These are phyloP conservation scores for Chiua sp. DNA, from an alignment of 1,284 basidiomycete species.

Conservation along the genomic window DNA sequence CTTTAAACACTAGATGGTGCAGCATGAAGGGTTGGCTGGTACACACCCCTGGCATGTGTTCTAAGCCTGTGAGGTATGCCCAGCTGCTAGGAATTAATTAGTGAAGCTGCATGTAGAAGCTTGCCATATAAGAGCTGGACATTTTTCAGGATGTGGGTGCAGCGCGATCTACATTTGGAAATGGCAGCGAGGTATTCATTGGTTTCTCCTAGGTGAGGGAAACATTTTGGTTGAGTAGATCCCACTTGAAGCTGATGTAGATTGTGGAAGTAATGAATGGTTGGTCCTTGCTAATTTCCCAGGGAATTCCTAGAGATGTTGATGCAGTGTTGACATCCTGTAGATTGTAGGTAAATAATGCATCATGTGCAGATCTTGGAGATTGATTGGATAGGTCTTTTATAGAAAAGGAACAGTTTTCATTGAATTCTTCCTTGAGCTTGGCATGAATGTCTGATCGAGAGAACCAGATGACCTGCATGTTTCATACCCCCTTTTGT, in stretches of 20 bases:
- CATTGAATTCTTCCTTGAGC: not conserved
- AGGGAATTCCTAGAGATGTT: not conserved
- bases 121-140: not conserved
- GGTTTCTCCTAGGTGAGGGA: not conserved
- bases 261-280: not conserved
- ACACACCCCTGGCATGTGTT: no score
- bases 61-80: no score
- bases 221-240: not conserved
- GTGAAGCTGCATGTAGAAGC: no score
- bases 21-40: no score
- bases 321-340: not conserved
- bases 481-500: not conserved
- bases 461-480: not conserved
- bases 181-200: no score
- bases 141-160: not conserved
- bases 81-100: no score
- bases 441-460: fast-evolving
- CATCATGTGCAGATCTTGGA: conserved; percentile 1
- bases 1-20: no score
- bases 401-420: not conserved
- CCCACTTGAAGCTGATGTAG: conserved; percentile 13
- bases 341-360: not conserved
- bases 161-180: no score
- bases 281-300: not conserved
- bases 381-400: not conserved